phyloP scores from a whole-genome alignment of 768 basidiomycete species.

The Pulveroboletus ravenelii region DNA sequence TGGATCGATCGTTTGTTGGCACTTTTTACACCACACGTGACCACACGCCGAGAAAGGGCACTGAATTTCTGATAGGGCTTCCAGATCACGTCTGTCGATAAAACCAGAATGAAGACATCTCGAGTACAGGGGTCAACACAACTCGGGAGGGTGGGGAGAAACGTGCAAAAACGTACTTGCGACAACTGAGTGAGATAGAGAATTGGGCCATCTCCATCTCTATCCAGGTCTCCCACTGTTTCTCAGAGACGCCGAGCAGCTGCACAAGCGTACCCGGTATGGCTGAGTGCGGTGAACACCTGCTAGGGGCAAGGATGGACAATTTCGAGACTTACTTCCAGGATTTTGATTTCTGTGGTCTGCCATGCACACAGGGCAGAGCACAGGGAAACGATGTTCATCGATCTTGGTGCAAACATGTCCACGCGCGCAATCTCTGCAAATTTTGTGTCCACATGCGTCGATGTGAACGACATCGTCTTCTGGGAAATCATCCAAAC shows the following conservation, averaged over 20 bases:
- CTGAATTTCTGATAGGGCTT: slow-evolving; percentile 34
- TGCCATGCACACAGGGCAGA: slow-evolving; percentile 53
- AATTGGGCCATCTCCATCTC: slow-evolving; percentile 44
- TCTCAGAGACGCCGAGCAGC: slow-evolving; percentile 41
- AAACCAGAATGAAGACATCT: slow-evolving; percentile 51
- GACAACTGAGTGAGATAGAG: slow-evolving; percentile 43
- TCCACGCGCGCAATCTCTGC: slow-evolving; percentile 45
- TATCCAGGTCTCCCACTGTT: slow-evolving; percentile 38
- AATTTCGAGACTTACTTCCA: slow-evolving; percentile 22
- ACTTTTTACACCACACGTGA: slow-evolving; percentile 57
- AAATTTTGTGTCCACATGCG: slow-evolving; percentile 48
- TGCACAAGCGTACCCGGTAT: slow-evolving; percentile 36
- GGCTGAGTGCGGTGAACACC: slow-evolving; percentile 23
- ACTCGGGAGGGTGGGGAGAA: neutral
- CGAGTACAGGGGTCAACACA: neutral
- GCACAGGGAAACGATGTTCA: slow-evolving; percentile 54
- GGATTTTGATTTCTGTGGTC: slow-evolving; percentile 28
- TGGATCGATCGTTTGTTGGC: slow-evolving; percentile 39
- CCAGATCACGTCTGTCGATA: slow-evolving; percentile 47
- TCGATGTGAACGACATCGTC: slow-evolving; percentile 40
- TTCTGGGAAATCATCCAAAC: slow-evolving; percentile 45
- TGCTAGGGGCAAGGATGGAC: neutral
- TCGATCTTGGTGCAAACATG: slow-evolving; percentile 45
- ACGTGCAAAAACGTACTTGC: slow-evolving; percentile 36
- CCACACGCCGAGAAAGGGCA: slow-evolving; percentile 50